Evolutionary conservation across 2,329 filamentous ascomycete species (phyloP).

Genomic region (Botrytis cinerea): DNA sequence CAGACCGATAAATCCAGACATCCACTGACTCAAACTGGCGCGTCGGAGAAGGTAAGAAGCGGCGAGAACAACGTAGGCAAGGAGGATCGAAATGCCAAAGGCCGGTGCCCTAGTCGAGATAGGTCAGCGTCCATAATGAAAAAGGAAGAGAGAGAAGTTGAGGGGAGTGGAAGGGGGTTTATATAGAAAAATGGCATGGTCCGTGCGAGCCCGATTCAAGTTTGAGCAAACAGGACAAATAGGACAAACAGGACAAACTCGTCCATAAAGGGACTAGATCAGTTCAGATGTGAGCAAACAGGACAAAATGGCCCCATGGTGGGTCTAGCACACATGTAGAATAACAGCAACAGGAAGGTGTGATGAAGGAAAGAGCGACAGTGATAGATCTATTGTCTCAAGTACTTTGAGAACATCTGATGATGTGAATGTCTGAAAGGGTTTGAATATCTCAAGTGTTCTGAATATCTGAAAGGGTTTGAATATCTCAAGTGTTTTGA

Average conservation of each 20-base stretch:
- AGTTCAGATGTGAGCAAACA: too few relatives aligned
- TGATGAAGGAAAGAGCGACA: not conserved
- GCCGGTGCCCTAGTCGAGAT: not conserved
- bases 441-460: not conserved
- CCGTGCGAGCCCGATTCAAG: not conserved
- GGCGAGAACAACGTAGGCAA: not conserved
- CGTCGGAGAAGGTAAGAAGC: not conserved
- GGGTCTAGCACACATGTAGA: not conserved
- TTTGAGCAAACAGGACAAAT: not conserved
- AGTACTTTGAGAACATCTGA: not conserved
- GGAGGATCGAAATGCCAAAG: not conserved
- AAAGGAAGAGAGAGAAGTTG: not conserved
- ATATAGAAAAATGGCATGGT: not conserved
- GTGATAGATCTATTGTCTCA: not conserved
- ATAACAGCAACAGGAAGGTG: not conserved
- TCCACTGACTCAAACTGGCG: not conserved
- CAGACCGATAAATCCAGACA: not conserved
- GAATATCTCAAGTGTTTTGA: not conserved
- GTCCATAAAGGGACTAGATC: not conserved
- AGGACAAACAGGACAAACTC: not conserved
- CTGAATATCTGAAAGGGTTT: not conserved
- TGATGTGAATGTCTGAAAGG: not conserved
- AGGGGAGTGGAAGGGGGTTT: not conserved
- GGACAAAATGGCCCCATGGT: not conserved
- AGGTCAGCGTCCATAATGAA: not conserved